These are phyloP conservation scores for Penicillium sp. DNA, from an alignment of 2,329 filamentous ascomycete species.

Conservation along the genomic window DNA sequence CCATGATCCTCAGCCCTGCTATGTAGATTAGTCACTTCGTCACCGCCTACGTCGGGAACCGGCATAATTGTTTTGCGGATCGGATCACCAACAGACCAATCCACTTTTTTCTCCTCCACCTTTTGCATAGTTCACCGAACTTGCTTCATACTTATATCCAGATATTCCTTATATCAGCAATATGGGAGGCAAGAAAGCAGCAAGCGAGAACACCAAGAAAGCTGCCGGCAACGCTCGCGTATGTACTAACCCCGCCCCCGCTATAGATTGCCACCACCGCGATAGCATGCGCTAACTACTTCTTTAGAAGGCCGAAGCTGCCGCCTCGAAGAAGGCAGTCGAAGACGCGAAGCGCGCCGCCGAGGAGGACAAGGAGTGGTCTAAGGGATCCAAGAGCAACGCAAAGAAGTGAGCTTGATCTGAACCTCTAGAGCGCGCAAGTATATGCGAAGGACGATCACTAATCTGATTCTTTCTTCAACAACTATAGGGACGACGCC, in stretches of 20 bases:
- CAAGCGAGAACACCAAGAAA: slow-evolving; percentile 82
- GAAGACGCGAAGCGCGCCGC: slow-evolving; percentile 67
- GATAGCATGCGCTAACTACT: slow-evolving; percentile 17
- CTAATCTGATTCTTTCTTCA: background rate
- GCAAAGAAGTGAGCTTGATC: slow-evolving; percentile 71
- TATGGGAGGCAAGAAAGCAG: slow-evolving; percentile 72
- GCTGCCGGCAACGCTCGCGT: slow-evolving; percentile 74
- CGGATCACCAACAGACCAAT: slow-evolving; percentile 22
- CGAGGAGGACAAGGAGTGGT: slow-evolving; percentile 76
- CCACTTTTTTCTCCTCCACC: slow-evolving; percentile 16
- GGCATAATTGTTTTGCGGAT: slow-evolving; percentile 28
- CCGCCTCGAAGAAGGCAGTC: slow-evolving; percentile 74
- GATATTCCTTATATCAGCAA: slow-evolving; percentile 20
- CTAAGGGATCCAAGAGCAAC: slow-evolving; percentile 79
- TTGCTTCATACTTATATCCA: slow-evolving; percentile 5
- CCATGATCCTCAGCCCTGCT: background rate
- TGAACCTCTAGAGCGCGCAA: background rate
- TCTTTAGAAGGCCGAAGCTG: slow-evolving; percentile 79
- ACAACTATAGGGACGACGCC: slow-evolving; percentile 70
- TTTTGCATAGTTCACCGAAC: slow-evolving; percentile 1
- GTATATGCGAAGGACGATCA: background rate
- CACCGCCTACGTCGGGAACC: slow-evolving; percentile 28
- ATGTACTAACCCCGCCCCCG: slow-evolving; percentile 35
- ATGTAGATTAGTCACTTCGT: slow-evolving; percentile 9
- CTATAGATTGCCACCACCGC: slow-evolving; percentile 20